Conservation (phyloP, 176 grass and related monocot species). For the Phoenix dactylifera region DNA sequence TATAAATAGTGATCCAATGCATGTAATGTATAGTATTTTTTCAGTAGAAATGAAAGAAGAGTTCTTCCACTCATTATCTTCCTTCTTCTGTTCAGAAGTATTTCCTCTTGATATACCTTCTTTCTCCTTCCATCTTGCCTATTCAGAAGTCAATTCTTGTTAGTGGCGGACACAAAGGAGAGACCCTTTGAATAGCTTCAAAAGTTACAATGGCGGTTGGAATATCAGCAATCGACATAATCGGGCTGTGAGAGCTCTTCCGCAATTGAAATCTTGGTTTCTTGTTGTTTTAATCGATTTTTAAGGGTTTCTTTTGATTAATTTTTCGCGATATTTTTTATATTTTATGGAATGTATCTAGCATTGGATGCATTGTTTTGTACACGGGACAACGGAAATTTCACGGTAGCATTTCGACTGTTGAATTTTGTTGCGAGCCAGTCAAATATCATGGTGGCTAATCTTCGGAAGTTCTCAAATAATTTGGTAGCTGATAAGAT, state of each 20-base stretch:
- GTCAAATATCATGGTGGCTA: slow-evolving; percentile 32
- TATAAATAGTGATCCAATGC: too few relatives aligned
- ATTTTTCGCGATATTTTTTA: background rate
- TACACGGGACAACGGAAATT: slow-evolving; percentile 60
- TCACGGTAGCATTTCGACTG: slow-evolving; percentile 29
- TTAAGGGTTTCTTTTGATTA: background rate
- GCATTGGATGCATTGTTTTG: slow-evolving; percentile 53
- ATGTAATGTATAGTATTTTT: too few relatives aligned
- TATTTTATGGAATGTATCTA: slow-evolving; percentile 18
- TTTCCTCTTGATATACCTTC: too few relatives aligned
- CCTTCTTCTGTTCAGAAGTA: too few relatives aligned
- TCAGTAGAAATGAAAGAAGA: too few relatives aligned
- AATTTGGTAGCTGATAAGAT: slow-evolving; percentile 46
- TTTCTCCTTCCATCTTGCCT: too few relatives aligned
- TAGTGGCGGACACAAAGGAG: slow-evolving; percentile 63
- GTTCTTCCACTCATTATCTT: too few relatives aligned
- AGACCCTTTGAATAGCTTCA: slow-evolving; percentile 63
- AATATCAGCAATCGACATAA: slow-evolving; percentile 83
- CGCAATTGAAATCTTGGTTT: background rate
- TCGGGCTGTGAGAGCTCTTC: slow-evolving; percentile 37
- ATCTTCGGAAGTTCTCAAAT: slow-evolving; percentile 35
- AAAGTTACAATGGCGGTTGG: slow-evolving; percentile 61
- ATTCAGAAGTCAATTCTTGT: too few relatives aligned
- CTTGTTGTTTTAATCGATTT: background rate
- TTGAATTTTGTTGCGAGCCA: slow-evolving; percentile 50